These are phyloP conservation scores for Coemansia sp. DNA, from an alignment of 192 early-diverging fungal genomes.

Conservation along the genomic window DNA sequence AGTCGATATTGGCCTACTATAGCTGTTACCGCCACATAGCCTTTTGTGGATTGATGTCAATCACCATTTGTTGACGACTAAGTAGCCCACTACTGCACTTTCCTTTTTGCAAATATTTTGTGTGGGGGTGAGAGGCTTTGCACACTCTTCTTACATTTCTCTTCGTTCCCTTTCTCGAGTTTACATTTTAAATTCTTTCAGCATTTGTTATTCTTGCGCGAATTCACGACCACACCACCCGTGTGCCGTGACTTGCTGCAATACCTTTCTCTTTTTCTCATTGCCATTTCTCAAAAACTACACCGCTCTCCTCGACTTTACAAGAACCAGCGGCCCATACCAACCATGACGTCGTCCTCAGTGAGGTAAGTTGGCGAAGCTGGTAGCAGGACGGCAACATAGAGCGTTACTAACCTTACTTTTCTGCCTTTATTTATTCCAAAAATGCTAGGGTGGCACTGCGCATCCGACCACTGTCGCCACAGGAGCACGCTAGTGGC, in stretches of 20 bases:
- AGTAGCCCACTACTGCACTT: not conserved
- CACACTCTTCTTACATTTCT: conserved; percentile 6
- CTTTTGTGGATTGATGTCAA: not conserved
- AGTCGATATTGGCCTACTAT: not conserved
- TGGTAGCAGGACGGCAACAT: not conserved
- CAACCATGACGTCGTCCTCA: conserved; percentile 32
- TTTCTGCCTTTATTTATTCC: not conserved
- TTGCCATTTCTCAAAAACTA: not conserved
- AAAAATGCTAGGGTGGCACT: conserved; percentile 43
- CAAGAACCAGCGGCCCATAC: not conserved
- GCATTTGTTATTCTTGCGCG: not conserved
- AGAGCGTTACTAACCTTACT: not conserved
- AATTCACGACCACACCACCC: not conserved
- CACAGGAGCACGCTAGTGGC: conserved; percentile 44
- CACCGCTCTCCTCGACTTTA: not conserved
- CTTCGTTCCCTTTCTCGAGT: not conserved
- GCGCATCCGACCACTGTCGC: conserved; percentile 48
- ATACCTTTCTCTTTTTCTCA: not conserved
- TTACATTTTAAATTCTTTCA: not conserved
- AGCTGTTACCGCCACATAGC: not conserved
- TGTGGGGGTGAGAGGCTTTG: not conserved
- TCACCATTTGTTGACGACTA: not conserved
- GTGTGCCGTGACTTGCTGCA: not conserved
- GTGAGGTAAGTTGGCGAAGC: conserved; percentile 16
- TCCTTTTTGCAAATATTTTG: not conserved